These are phyloP conservation scores for Glonium stellatum DNA, from an alignment of 495 filamentous ascomycete genomes.

Conservation along the genomic window DNA sequence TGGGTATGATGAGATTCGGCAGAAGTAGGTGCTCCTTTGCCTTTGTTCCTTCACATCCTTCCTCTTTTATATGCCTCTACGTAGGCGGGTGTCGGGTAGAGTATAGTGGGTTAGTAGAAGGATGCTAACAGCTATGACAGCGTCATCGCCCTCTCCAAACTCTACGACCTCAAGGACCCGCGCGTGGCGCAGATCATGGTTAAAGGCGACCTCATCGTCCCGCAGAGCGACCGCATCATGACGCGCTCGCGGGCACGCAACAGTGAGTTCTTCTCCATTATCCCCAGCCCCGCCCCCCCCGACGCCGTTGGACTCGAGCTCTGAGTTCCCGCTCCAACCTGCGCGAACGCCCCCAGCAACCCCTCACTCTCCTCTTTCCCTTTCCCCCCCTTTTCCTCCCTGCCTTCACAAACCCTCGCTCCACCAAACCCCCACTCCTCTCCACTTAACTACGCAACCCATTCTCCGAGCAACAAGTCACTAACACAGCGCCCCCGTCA, in stretches of 20 bases:
- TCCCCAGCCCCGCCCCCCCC: too few species aligned
- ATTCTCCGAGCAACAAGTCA: too few species aligned
- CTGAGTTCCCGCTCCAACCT: too few species aligned
- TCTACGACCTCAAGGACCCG: constrained; percentile 80
- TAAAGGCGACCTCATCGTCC: constrained; percentile 84
- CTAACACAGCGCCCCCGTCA: too few species aligned
- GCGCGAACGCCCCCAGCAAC: neutral
- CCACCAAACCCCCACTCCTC: too few species aligned
- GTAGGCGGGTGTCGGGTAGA: too few species aligned
- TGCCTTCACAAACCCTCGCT: neutral
- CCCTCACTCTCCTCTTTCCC: neutral
- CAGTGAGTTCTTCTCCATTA: constrained; percentile 40
- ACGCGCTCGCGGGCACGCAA: constrained; percentile 80
- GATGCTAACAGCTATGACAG: constrained; percentile 43
- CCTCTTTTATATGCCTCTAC: neutral
- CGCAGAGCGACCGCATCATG: constrained; percentile 76
- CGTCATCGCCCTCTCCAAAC: constrained; percentile 81
- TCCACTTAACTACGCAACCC: too few species aligned
- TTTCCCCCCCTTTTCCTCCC: neutral
- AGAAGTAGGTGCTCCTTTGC: constrained; percentile 60
- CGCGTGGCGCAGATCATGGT: constrained; percentile 72
- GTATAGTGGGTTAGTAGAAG: neutral
- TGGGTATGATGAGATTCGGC: constrained; percentile 91
- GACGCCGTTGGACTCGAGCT: too few species aligned
- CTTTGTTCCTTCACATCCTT: too few species aligned